Percentiles rank a stretch among this genome's conserved stretches.
phyloP scores from a whole-genome alignment of 2,329 filamentous ascomycete species.

The Penicillium sp. region DNA sequence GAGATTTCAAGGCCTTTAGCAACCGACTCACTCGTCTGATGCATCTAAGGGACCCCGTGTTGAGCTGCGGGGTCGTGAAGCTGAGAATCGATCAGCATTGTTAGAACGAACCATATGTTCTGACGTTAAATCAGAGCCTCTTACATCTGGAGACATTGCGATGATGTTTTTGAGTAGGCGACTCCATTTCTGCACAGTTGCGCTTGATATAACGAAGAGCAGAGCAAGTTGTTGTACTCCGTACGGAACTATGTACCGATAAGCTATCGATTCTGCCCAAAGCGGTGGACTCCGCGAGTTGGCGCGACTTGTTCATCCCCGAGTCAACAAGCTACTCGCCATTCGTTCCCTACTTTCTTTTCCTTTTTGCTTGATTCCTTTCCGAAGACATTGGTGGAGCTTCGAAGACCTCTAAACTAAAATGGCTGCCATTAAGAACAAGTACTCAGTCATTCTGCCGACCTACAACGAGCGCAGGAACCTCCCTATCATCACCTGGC shows the following conservation, averaged over 20 bases:
- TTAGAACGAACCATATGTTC: neutral
- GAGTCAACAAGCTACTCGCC: conserved; percentile 23
- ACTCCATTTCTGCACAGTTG: conserved; percentile 18
- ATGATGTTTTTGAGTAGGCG: conserved; percentile 27
- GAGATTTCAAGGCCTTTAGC: neutral
- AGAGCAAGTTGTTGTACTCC: neutral
- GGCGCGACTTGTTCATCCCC: conserved; percentile 22
- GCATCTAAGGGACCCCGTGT: conserved; percentile 75
- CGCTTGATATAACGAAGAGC: neutral
- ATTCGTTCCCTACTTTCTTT: conserved; percentile 25
- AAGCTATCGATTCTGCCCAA: conserved; percentile 29
- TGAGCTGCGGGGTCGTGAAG: conserved; percentile 44
- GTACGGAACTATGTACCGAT: conserved; percentile 17
- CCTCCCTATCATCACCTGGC: conserved; percentile 90
- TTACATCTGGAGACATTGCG: conserved; percentile 39
- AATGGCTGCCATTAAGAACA: conserved; percentile 54
- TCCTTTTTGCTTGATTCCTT: conserved; percentile 5
- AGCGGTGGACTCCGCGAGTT: conserved; percentile 28
- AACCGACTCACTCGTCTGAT: conserved; percentile 58
- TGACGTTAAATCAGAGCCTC: neutral
- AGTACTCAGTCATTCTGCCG: conserved; percentile 95
- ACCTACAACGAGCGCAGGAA: conserved; percentile 99
- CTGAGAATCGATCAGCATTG: conserved; percentile 24
- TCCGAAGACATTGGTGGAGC: conserved; percentile 10
- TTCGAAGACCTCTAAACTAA: conserved; percentile 13